These are phyloP conservation scores for Pythium guiyangense DNA, from an alignment of 352 stramenopile species.

Conservation along the genomic window DNA sequence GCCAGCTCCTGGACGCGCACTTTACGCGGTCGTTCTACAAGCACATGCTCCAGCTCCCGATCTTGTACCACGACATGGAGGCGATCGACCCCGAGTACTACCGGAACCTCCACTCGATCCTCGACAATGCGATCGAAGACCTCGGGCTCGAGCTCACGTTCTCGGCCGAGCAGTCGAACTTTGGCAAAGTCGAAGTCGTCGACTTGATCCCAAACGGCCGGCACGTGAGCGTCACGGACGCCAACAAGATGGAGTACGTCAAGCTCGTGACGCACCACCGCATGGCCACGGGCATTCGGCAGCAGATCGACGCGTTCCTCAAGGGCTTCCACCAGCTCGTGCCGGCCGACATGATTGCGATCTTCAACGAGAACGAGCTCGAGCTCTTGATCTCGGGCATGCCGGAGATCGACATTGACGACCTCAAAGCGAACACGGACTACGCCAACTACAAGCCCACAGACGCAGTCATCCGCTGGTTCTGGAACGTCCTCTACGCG, in stretches of 20 bases:
- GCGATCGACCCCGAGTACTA: conserved; percentile 97
- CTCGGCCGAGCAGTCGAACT: conserved; percentile 88
- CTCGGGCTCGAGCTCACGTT: conserved; percentile 92
- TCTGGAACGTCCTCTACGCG: conserved; percentile 90
- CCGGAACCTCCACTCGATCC: conserved; percentile 90
- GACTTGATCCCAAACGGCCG: conserved; percentile 89
- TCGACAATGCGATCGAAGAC: conserved; percentile 83
- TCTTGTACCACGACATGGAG: conserved; percentile 99
- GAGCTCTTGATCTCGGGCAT: conserved; percentile 93
- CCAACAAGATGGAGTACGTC: conserved; percentile 94
- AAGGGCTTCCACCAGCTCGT: conserved; percentile 91
- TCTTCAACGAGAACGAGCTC: conserved; percentile 94
- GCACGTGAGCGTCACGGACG: conserved; percentile 85
- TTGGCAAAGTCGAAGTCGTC: conserved; percentile 82
- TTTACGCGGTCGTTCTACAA: conserved; percentile 99
- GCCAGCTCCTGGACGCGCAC: conserved; percentile 97
- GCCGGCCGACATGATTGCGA: conserved; percentile 86
- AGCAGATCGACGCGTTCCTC: conserved; percentile 91
- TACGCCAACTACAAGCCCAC: conserved; percentile 92
- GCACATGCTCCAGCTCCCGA: conserved; percentile 97
- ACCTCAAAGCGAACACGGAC: conserved; percentile 91
- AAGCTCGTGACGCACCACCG: conserved; percentile 96
- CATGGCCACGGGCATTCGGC: conserved; percentile 98
- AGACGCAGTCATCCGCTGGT: conserved; percentile 91
- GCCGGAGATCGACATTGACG: conserved; percentile 92